Evolutionary conservation across 139 green algal species (phyloP).

Genomic region (Picochlorum sp.): DNA sequence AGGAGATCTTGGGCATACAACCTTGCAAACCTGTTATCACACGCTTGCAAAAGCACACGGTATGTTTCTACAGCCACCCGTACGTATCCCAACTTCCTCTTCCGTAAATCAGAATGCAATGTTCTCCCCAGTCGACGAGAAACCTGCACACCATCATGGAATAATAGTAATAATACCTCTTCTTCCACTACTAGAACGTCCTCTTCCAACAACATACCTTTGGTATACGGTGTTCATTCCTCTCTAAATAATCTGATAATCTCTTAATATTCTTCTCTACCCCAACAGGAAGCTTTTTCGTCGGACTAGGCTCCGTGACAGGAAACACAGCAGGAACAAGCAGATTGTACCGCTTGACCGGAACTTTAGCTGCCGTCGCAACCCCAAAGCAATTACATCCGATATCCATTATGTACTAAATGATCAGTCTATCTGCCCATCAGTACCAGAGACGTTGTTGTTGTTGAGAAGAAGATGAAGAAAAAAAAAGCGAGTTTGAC

Average conservation of each 20-base stretch:
- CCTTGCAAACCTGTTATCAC: slow-evolving; percentile 6
- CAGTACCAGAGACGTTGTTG: neutral
- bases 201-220: slow-evolving; percentile 23
- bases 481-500: neutral
- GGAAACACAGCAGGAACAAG: slow-evolving; percentile 52
- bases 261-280: slow-evolving; percentile 41
- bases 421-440: neutral
- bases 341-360: slow-evolving; percentile 53
- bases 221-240: slow-evolving; percentile 37
- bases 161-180: too few species aligned
- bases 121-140: slow-evolving; percentile 38
- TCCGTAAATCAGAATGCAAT: slow-evolving; percentile 30
- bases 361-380: slow-evolving; percentile 27
- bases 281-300: slow-evolving; percentile 13
- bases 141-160: slow-evolving; percentile 16
- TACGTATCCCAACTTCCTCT: slow-evolving; percentile 28
- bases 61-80: slow-evolving; percentile 34
- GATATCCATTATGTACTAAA: neutral
- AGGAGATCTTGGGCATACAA: slow-evolving; percentile 43
- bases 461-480: neutral
- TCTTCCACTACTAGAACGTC: neutral
- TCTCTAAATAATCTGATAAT: slow-evolving; percentile 43
- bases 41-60: slow-evolving; percentile 21
- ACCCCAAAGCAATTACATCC: slow-evolving; percentile 50
- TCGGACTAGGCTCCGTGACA: slow-evolving; percentile 21